Evolutionary conservation across 164 flowering plant species (phyloP), one percentile per base, ranked within the genome.

Genomic region (Malania oleifera): DNA sequence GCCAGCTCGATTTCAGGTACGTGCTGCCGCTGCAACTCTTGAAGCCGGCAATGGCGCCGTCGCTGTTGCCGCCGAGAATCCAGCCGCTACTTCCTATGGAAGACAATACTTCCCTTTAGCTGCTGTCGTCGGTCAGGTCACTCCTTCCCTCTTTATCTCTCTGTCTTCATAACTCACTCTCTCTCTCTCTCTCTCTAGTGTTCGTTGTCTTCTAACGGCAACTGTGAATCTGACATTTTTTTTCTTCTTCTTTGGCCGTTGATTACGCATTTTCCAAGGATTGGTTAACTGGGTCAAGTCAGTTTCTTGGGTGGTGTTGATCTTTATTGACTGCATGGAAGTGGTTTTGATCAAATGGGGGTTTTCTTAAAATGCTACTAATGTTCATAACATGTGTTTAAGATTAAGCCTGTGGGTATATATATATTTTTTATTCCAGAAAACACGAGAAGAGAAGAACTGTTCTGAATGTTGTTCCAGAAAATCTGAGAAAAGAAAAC

Each of bases 61-160:
- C 24, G 26, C 45, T 19, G 56, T 66, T n/a, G 49, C 69, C 1
- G 59, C 72, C n/a, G 46, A 70, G 57, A 38, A 53, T 2, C 63
- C 62, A 8, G 66, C 38, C 7, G 13, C 47, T 29, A 11, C 67
- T 49, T 47, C 80, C 31, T 88, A 81, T 54, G 98, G 98, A 0
- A 70, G 98, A 26, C 84, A 71, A 63, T 89, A 52, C 73, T 92
- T 92, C 61, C 98, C 98, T 5, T 68, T 92, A 31, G 96, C 95
- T 66, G 98, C 96, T 26, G 95, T 89, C n/a, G 91, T 92, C 59
- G 96, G 98, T 26, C 98, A 92, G 86, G 96, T 89, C 49, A 14
- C 22, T 43, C 3, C 22, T n/a, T 43, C 20, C 18, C 46, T 43
- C 20, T 43, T 22, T 43, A 2, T 38, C n/a, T n/a, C n/a, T n/a